These are phyloP conservation scores for Rhodotorula paludigena DNA, from an alignment of 768 basidiomycete genomes.

Conservation along the genomic window DNA sequence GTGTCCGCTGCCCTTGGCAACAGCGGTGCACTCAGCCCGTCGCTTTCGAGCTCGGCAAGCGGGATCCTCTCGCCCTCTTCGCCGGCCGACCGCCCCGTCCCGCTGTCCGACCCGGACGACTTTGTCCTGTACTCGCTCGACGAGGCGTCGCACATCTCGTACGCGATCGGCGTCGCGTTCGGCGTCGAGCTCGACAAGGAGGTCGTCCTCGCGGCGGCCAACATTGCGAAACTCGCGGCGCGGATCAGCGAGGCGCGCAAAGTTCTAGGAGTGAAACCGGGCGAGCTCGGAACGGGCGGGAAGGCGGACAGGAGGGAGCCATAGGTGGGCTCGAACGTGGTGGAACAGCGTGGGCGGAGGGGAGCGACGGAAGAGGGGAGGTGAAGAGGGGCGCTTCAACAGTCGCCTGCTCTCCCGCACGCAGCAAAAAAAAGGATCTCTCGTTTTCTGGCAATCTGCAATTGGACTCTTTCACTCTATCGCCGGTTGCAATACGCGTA, in stretches of 20 bases:
- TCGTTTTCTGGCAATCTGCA: not conserved
- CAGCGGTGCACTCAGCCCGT: no score
- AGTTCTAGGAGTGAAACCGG: slow-evolving; percentile 11
- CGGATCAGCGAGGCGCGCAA: slow-evolving; percentile 59
- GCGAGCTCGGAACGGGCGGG: not conserved
- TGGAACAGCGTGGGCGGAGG: no score
- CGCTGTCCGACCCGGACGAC: slow-evolving; percentile 70
- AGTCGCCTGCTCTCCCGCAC: not conserved
- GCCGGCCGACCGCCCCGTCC: not conserved
- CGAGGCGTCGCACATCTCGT: slow-evolving; percentile 84
- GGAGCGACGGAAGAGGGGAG: no score
- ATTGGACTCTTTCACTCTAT: not conserved
- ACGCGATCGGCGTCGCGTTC: slow-evolving; percentile 72
- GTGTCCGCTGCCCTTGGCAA: no score
- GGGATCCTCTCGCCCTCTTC: not conserved
- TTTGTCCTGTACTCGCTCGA: slow-evolving; percentile 87
- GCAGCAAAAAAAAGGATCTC: not conserved
- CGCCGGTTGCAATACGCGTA: not conserved
- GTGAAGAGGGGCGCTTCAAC: not conserved
- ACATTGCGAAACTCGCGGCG: slow-evolving; percentile 74
- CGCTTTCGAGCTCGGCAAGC: not conserved
- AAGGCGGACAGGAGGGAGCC: slow-evolving; percentile 22
- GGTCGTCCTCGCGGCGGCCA: slow-evolving; percentile 89
- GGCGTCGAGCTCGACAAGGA: slow-evolving; percentile 81
- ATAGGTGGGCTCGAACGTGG: no score